Evolutionary conservation across 1,139 yeast species (phyloP), one percentile per base, ranked within the genome.

Genomic region (Schwanniomyces etchellsii): DNA sequence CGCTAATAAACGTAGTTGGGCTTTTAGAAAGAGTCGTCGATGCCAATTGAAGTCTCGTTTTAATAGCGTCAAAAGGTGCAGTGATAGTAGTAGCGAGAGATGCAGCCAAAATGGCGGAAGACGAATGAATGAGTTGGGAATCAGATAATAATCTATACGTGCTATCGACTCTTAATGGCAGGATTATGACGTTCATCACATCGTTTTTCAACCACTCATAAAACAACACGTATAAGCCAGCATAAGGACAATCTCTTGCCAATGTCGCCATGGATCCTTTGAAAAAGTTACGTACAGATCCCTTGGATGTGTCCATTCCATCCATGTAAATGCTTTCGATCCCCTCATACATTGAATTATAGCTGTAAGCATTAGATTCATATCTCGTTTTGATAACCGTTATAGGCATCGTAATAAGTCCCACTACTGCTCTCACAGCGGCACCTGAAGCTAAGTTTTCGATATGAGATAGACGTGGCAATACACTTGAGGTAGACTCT

Each of bases 331-430:
- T 82, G 9, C 77, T 75, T 25, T 50, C 58, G 2, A 74, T 52
- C 0, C 95, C 93, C 28, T 76, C 80, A 18, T 54, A 44, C 47
- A 91, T 53, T 10, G 94, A 77, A 26, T 62, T 68, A 54, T 88
- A 88, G 29, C 72, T 60, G 57, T 84, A 89, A 35, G 81, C 44
- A 32, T 81, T 81, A 5, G 88, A 79, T 55, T 91, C 97, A 47
- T 74, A 88, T 27, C 97, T 68, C 7, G 94, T 93, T 50, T 91
- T 91, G 28, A 91, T 60, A n/a, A 91, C 78, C 0, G 98, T 91
- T n/a, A 91, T 74, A 0, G 98, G 98, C 98, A 91, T 91, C n/a
- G 96, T 86, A 14, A 84, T 40, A 40, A 81, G 70, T 1, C 98
- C 98, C 4, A 88, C 95, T 2, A 74, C 40, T 0, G 91, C 89